These are phyloP conservation scores for Trypanosoma melophagium DNA, from an alignment of 208 protist species.

Conservation along the genomic window DNA sequence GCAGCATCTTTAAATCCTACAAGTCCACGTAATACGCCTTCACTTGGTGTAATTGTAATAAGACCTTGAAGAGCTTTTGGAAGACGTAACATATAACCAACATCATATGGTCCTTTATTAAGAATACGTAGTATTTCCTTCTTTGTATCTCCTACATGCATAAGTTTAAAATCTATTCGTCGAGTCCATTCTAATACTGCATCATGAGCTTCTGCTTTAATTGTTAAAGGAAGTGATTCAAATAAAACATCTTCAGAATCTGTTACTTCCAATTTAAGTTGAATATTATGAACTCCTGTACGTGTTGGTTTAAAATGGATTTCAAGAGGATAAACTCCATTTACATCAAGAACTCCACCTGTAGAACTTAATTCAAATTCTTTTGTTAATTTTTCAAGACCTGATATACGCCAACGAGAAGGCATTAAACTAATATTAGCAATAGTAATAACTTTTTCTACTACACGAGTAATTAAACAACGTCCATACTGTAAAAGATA, in stretches of 20 bases:
- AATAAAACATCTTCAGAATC: conserved; percentile 49
- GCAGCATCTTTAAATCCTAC: conserved; percentile 86
- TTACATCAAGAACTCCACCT: conserved; percentile 68
- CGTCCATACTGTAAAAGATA: conserved; percentile 78
- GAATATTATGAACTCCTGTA: conserved; percentile 71
- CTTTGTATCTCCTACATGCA: conserved; percentile 87
- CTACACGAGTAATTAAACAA: conserved; percentile 59
- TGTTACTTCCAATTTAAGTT: conserved; percentile 59
- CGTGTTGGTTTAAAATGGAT: conserved; percentile 69
- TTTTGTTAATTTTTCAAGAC: conserved; percentile 55
- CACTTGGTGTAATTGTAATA: conserved; percentile 59
- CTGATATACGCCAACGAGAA: conserved; percentile 67
- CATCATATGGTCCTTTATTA: conserved; percentile 95
- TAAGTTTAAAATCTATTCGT: conserved; percentile 88
- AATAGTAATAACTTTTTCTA: conserved; percentile 48
- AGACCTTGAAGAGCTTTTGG: conserved; percentile 65
- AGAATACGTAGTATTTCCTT: conserved; percentile 76
- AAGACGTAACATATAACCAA: conserved; percentile 86
- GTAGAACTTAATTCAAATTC: conserved; percentile 74
- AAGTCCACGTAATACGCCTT: conserved; percentile 76
- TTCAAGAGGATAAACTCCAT: conserved; percentile 48
- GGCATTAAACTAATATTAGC: conserved; percentile 81
- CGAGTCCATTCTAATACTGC: conserved; percentile 90
- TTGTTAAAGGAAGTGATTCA: conserved; percentile 66
- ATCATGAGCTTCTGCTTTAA: conserved; percentile 93